Evolutionary conservation across 768 basidiomycete genomes (phyloP), one percentile per base, ranked within the genome.

Genomic region (Rubroboletus pulcherrimus): DNA sequence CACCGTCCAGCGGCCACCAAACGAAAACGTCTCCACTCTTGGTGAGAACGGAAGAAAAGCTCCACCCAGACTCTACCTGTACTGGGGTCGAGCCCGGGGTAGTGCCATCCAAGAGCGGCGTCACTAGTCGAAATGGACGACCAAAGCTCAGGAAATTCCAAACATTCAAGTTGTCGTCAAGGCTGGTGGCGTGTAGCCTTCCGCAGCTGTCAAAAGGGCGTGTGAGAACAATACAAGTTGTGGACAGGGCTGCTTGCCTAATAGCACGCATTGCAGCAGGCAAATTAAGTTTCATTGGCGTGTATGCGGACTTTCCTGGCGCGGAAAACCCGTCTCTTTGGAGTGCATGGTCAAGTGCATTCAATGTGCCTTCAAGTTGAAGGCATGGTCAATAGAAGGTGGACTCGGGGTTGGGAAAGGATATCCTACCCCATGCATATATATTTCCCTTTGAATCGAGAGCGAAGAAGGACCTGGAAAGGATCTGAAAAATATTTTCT

Each of bases 141-240:
- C 91, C 93, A 82, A 91, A 93, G 61, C 76, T 84, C 6, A 78
- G 69, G 66, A 91, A 89, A 12, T 81, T 87, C 89, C 88, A 93
- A 30, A 94, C 76, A 38, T 78, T 75, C 45, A 77, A 71, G 11
- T 75, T 67, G 39, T 75, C 70, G 64, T 91, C 90, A 42, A 93
- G 73, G 33, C 82, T 79, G 14, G 84, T 77, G 5, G 85, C 78
- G 66, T 93, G 90, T 30, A 86, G 65, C 55, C 93, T 79, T 42
- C 92, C 93, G 63, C 89, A 92, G 63, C 91, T 93, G 56, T 58
- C 49, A 48, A 33, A 11, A 21, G 34, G 44, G 41, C 0, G 57
- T 55, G 57, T 63, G 67, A 61, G 55, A 53, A 60, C 24, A 37
- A 35, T 11, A 3, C 15, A 47, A 24, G n/a, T 7, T 12, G 21